Percentiles rank a stretch among this genome's conserved stretches.
phyloP scores from a whole-genome alignment of 495 filamentous ascomycete species.

The Delitschia confertaspora region DNA sequence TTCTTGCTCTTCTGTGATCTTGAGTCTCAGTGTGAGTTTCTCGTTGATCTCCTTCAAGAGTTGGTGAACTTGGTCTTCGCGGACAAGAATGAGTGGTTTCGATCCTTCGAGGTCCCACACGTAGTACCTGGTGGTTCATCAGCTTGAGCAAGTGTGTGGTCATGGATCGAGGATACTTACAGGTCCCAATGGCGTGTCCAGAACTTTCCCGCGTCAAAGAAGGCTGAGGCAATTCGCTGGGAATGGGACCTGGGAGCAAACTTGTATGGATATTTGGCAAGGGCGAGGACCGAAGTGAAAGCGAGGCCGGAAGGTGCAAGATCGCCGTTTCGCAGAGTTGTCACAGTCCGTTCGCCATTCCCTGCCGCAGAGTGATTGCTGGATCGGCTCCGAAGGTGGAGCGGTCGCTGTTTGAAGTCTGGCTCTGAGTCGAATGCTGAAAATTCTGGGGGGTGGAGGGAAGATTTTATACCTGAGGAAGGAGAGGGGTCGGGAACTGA shows the following conservation, averaged over 20 bases:
- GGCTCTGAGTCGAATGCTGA: too few species aligned
- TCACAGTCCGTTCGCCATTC: too few species aligned
- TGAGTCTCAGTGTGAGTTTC: slow-evolving; percentile 38
- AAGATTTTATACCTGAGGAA: too few species aligned
- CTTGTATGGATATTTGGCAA: slow-evolving; percentile 52
- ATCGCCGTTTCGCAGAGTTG: slow-evolving; percentile 10
- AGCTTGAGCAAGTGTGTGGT: neutral
- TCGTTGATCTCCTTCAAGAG: slow-evolving; percentile 54
- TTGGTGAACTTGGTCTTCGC: slow-evolving; percentile 50
- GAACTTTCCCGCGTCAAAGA: slow-evolving; percentile 51
- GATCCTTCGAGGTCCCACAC: slow-evolving; percentile 40
- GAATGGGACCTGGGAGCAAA: slow-evolving; percentile 44
- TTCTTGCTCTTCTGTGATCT: slow-evolving; percentile 42
- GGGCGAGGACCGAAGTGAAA: slow-evolving; percentile 53
- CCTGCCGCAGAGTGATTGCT: neutral
- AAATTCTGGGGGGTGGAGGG: too few species aligned
- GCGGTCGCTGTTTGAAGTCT: neutral
- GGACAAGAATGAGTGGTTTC: slow-evolving; percentile 54
- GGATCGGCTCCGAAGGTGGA: neutral
- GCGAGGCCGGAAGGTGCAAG: slow-evolving; percentile 6
- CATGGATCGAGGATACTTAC: slow-evolving; percentile 43
- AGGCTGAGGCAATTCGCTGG: slow-evolving; percentile 42
- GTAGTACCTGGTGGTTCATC: slow-evolving; percentile 51
- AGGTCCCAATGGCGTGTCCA: slow-evolving; percentile 60
- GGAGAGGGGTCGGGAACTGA: too few species aligned